Evolutionary conservation across 2,329 filamentous ascomycete genomes (phyloP).

Genomic region (Cytospora piceae): DNA sequence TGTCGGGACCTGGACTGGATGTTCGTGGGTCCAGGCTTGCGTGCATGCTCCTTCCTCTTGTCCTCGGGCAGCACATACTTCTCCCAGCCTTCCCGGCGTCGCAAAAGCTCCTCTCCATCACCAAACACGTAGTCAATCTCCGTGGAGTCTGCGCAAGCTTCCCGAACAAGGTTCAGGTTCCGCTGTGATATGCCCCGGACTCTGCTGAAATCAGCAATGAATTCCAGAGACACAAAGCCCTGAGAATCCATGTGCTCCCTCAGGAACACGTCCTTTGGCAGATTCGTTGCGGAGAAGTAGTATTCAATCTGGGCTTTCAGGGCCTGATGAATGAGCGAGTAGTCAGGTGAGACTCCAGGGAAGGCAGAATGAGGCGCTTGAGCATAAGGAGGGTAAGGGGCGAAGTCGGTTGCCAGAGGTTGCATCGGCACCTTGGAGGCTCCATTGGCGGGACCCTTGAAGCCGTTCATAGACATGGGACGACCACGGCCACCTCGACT

Average conservation of each 20-base stretch:
- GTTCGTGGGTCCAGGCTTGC: constrained; percentile 67
- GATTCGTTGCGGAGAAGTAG: constrained; percentile 95
- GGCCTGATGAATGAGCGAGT: constrained; percentile 40
- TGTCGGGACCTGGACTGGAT: constrained; percentile 38
- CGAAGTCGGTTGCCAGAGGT: constrained; percentile 41
- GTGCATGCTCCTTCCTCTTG: constrained; percentile 73
- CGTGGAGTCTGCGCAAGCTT: constrained; percentile 72
- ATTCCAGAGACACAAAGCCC: constrained; percentile 80
- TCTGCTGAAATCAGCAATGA: constrained; percentile 86
- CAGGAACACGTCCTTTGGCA: constrained; percentile 90
- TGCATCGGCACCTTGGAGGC: constrained; percentile 36
- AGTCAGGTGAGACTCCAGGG: constrained; percentile 32
- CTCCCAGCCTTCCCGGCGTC: constrained; percentile 75
- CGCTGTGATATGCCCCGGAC: constrained; percentile 70
- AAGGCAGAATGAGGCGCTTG: constrained; percentile 61
- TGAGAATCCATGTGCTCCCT: constrained; percentile 93
- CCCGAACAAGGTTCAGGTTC: constrained; percentile 73
- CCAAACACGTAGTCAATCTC: constrained; percentile 75
- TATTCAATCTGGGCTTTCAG: constrained; percentile 72
- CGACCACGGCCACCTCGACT: constrained; percentile 48
- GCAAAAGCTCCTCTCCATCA: constrained; percentile 79
- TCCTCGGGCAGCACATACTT: constrained; percentile 75
- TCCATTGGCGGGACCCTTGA: constrained; percentile 30
- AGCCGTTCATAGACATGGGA: constrained; percentile 26
- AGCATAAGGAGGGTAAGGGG: constrained; percentile 45